phyloP scores from a whole-genome alignment of 352 stramenopile species.

The Phytophthora chlamydospora region DNA sequence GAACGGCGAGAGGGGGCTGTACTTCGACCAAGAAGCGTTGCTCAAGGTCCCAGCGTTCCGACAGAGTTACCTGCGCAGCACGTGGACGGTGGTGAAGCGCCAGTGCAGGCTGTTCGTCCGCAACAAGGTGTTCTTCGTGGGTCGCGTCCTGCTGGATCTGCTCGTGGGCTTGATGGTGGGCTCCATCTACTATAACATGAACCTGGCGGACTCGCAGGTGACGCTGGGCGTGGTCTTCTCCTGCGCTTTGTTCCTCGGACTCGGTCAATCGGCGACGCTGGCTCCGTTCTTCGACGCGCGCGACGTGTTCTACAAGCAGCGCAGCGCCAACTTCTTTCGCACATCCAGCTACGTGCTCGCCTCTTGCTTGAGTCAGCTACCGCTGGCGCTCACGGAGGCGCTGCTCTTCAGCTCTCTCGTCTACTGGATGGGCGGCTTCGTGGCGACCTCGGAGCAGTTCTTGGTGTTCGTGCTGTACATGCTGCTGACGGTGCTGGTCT shows the following conservation, averaged over 20 bases:
- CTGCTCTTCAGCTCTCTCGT: conserved; percentile 80
- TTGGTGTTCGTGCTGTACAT: conserved; percentile 54
- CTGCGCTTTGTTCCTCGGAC: conserved; percentile 71
- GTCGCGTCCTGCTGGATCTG: conserved; percentile 40
- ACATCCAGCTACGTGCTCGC: conserved; percentile 80
- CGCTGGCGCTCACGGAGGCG: conserved; percentile 60
- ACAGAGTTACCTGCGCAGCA: conserved; percentile 39
- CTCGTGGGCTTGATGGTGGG: conserved; percentile 49
- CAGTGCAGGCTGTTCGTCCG: conserved; percentile 46
- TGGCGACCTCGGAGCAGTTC: conserved; percentile 27
- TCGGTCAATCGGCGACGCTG: conserved; percentile 74
- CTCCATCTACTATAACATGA: conserved; percentile 46
- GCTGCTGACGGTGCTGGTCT: conserved; percentile 53
- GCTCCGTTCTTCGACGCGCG: conserved; percentile 63
- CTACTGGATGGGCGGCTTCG: conserved; percentile 82
- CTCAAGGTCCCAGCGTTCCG: conserved; percentile 46
- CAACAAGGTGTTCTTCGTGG: conserved; percentile 44
- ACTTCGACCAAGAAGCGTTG: conserved; percentile 44
- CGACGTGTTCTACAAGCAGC: conserved; percentile 86
- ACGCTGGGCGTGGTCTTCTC: conserved; percentile 78
- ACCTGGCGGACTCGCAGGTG: conserved; percentile 43
- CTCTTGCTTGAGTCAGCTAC: conserved; percentile 34
- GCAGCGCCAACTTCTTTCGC: conserved; percentile 82
- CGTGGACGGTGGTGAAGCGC: conserved; percentile 43
- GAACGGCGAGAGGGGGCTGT: conserved; percentile 33